Conservation (phyloP, 805 yeast genomes). For the Ogataea dorogensis region DNA sequence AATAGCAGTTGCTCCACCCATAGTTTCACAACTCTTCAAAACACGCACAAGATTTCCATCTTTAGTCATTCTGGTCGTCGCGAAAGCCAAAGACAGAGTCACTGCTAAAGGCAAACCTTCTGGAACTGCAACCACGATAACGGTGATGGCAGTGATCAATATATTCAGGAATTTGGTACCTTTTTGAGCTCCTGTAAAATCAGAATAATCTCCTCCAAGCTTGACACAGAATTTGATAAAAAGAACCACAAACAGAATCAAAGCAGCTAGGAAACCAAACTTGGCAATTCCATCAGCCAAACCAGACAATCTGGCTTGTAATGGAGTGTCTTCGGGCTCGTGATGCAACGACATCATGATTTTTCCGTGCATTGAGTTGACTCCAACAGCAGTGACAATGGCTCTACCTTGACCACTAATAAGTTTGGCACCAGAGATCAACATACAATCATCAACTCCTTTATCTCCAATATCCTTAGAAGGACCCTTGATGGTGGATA, state of each 20-base stretch:
- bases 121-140: conserved; percentile 98
- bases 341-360: conserved; percentile 78
- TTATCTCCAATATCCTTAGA: conserved; percentile 39
- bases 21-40: conserved; percentile 90
- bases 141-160: conserved; percentile 85
- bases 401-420: conserved; percentile 85
- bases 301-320: conserved; percentile 75
- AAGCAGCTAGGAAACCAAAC: conserved; percentile 85
- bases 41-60: conserved; percentile 96
- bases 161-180: conserved; percentile 84
- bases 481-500: conserved; percentile 13
- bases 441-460: conserved; percentile 67
- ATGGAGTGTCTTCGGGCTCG: conserved; percentile 83
- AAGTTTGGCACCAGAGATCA: conserved; percentile 89
- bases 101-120: conserved; percentile 98
- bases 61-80: conserved; percentile 96
- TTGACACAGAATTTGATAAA: conserved; percentile 73
- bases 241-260: conserved; percentile 74
- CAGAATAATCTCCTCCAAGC: conserved; percentile 44
- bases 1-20: conserved; percentile 97
- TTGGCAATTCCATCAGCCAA: conserved; percentile 95
- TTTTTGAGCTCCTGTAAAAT: conserved; percentile 61
- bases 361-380: conserved; percentile 84
- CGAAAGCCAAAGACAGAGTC: conserved; percentile 93
- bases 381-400: conserved; percentile 87